Percentiles rank a stretch among this genome's conserved stretches.
phyloP scores from a whole-genome alignment of 768 basidiomycete species.

The Chalciporus piperatus region DNA sequence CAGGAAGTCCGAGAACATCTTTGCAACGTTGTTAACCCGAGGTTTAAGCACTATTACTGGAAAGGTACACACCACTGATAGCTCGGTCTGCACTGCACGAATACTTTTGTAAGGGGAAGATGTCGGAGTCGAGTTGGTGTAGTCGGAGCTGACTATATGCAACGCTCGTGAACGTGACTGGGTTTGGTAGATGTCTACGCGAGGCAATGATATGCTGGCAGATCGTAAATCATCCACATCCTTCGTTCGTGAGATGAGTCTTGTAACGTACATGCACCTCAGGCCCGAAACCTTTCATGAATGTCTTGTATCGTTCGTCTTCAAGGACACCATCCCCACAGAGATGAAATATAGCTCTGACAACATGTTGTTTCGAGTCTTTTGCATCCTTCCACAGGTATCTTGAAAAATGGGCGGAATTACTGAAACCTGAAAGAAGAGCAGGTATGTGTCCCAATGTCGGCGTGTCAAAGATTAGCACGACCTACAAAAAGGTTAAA shows the following conservation, averaged over 20 bases:
- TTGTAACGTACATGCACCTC: conserved; percentile 53
- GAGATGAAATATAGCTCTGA: conserved; percentile 63
- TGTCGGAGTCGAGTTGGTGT: conserved; percentile 61
- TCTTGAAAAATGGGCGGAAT: conserved; percentile 45
- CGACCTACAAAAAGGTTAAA: conserved; percentile 38
- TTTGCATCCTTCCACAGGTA: conserved; percentile 44
- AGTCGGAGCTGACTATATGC: conserved; percentile 72
- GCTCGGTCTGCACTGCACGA: conserved; percentile 38
- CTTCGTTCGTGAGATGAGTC: neutral
- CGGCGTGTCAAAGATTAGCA: conserved; percentile 74
- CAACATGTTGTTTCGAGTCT: conserved; percentile 40
- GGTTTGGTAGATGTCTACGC: conserved; percentile 55
- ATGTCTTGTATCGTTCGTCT: conserved; percentile 63
- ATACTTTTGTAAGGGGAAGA: conserved; percentile 72
- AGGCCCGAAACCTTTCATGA: conserved; percentile 67
- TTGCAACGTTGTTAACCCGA: conserved; percentile 7
- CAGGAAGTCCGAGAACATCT: conserved; percentile 45
- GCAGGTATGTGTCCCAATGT: conserved; percentile 52
- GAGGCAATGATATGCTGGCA: conserved; percentile 75
- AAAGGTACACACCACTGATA: conserved; percentile 32
- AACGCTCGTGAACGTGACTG: conserved; percentile 70
- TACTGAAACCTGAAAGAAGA: conserved; percentile 46
- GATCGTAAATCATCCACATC: conserved; percentile 3
- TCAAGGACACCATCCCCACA: conserved; percentile 69
- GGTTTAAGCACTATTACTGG: neutral